Evolutionary conservation across 129 eudicot genomes (phyloP), one percentile per base, ranked within the genome.

Genomic region (Glebionis coronaria): DNA sequence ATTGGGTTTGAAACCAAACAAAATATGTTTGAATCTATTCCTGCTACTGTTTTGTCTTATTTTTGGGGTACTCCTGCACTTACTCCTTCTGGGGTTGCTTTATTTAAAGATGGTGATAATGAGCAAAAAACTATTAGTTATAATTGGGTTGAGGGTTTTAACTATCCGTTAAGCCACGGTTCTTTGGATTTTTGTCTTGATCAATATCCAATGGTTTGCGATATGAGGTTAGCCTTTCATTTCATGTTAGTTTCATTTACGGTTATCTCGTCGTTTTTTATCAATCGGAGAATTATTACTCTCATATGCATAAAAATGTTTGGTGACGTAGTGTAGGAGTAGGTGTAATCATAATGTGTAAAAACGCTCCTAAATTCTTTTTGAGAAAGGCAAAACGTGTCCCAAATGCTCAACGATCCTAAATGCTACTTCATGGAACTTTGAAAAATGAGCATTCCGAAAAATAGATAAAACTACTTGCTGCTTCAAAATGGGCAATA

Each of bases 51-150:
- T 0, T 51, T 91, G 3, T 70, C 85, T 4, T 88, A 92, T 61
- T 92, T 88, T 55, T 88, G 91, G 83, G 98, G 98, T 18, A 85
- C 85, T 25, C 90, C 96, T 38, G 92, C 91, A 9, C 73, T 92
- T 46, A 76, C 89, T 1, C 73, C 79, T 5, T 35, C 82, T 1
- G 98, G 95, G 6, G 71, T 29, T 25, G 72, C 83, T 35, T 27
- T 68, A 13, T 18, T 44, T 18, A 68, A 55, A 13, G 67, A 60
- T 35, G 42, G 42, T 35, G 42, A 35, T 7, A 35, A 35, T 7
- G 7, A 35, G 42, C 42, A 35, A 35, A 35, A 60, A 6, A n/a
- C 58, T 6, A 70, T 50, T 21, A 71, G 56, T 51, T 40, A 79
- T 47, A 82, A 88, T 28, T 88, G 91, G 87, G 71, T 92, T 70